These are phyloP conservation scores for Sarocladiaceae sp. DNA, from an alignment of 2,329 filamentous ascomycete genomes.

Conservation along the genomic window DNA sequence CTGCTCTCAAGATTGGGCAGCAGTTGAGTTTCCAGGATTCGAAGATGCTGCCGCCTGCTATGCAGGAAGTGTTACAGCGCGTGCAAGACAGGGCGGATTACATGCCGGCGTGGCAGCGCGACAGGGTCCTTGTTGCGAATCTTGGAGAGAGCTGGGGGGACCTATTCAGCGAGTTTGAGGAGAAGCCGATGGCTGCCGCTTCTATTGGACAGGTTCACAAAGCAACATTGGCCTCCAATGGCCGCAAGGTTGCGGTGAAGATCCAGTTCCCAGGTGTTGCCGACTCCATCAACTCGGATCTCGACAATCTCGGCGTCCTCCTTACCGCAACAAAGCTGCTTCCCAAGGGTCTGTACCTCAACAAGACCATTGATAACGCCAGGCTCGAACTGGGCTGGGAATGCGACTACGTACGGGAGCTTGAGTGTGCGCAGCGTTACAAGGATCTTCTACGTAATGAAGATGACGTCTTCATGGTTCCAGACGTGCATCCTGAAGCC, in stretches of 20 bases:
- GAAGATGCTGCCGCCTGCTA: slow-evolving; percentile 83
- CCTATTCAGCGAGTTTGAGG: slow-evolving; percentile 78
- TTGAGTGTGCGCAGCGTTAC: slow-evolving; percentile 72
- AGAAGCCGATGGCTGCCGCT: slow-evolving; percentile 86
- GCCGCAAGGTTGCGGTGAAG: slow-evolving; percentile 81
- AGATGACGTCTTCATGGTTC: slow-evolving; percentile 68
- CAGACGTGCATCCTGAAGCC: slow-evolving; percentile 69
- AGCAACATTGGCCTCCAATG: slow-evolving; percentile 69
- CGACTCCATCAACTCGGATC: slow-evolving; percentile 90
- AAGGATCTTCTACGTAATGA: slow-evolving; percentile 62
- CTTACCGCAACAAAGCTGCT: slow-evolving; percentile 85
- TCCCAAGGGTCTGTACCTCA: slow-evolving; percentile 85
- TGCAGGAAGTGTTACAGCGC: slow-evolving; percentile 84
- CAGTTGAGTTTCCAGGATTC: slow-evolving; percentile 98
- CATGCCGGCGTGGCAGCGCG: slow-evolving; percentile 90
- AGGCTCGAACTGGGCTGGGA: slow-evolving; percentile 91
- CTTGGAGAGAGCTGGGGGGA: slow-evolving; percentile 80
- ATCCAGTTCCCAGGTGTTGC: slow-evolving; percentile 96
- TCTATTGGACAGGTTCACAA: slow-evolving; percentile 96
- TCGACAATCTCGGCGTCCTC: slow-evolving; percentile 87
- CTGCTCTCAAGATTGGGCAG: slow-evolving; percentile 93
- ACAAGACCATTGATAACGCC: slow-evolving; percentile 96
- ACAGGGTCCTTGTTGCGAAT: slow-evolving; percentile 73
- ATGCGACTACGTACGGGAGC: slow-evolving; percentile 90
- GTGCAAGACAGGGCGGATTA: slow-evolving; percentile 97